A percentile compares a stretch with the other conserved stretches of the same genome.
Evolutionary conservation across 306 rosid species (phyloP).

Genomic region (Prinsepia uniflora): DNA sequence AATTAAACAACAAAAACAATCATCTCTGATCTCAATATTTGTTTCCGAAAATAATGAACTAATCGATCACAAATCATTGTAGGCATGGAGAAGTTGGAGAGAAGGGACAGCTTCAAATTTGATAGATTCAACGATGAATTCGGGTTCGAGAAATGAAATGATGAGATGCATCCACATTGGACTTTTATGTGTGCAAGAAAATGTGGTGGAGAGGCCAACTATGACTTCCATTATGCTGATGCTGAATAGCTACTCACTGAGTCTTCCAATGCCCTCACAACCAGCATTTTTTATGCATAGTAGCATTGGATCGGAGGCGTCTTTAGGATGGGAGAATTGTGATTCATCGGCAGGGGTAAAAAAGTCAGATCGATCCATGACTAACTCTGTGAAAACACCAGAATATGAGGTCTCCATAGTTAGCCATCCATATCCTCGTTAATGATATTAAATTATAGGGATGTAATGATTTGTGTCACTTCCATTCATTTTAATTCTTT

Average conservation of each 20-base stretch:
- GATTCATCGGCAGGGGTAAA: neutral
- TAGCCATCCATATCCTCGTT: neutral
- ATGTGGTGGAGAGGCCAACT: neutral
- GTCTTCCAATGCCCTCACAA: constrained; percentile 7
- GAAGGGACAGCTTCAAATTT: neutral
- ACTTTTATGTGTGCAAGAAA: constrained; percentile 2
- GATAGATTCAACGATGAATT: neutral
- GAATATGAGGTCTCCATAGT: constrained; percentile 8
- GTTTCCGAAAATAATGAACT: neutral
- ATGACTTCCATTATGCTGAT: constrained; percentile 1
- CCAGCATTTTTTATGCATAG: constrained; percentile 3
- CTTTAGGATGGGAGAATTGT: neutral
- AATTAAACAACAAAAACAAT: neutral
- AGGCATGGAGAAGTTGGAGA: constrained; percentile 12
- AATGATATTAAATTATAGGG: neutral
- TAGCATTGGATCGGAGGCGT: neutral
- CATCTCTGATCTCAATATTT: neutral
- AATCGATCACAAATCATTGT: neutral
- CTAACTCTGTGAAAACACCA: neutral
- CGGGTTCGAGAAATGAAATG: neutral
- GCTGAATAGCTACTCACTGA: neutral
- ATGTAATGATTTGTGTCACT: neutral
- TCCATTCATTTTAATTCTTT: neutral
- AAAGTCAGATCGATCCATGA: neutral
- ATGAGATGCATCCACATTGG: constrained; percentile 12